Base-by-base conservation (phyloP, 179 eudicot species). In the Carnegiea gigantea region DNA sequence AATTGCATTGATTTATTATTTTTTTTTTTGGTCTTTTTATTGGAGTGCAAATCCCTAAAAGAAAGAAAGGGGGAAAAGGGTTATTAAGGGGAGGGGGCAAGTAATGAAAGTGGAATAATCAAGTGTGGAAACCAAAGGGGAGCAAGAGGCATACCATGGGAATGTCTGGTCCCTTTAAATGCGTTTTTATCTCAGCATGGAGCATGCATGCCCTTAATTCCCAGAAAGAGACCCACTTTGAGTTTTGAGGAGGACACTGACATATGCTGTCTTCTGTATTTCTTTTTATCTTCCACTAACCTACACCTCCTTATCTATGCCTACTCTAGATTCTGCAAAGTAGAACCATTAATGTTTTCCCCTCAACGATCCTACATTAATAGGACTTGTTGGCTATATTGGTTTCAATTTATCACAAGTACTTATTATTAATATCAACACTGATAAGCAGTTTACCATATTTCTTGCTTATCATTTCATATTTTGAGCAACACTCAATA, bases 151-250 rank as follows among this genome's bases (percentile, higher is more conserved):
- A 40, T 90, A 84, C 88, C 88, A 87, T 87, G 91, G 85, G 90
- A 90, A 90, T 90, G 92, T 88, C 15, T 87, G 87, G 90, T 85
- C 86, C 82, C 80, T 77, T 77, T 40, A 21, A 78, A 44, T 33
- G 36, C 26, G 14, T 48, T 48, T 77, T 7, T 40, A 76, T 77
- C 20, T 77, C 51, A 5, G 44, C 44, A 40, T 40, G 44, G 44
- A 40, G 44, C 9, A 7, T 18, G 53, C 53, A 48, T 48, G 53
- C 53, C 53, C 53, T 48, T 48, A 9, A 48, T 48, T 48, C 3
- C 53, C 53, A 48, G 53, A 48, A 11, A 13, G 53, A 48, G 53
- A 48, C 53, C 53, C 53, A 11, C 53, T 48, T 48, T 11, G 53
- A 48, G 53, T 48, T 48, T 11, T 48, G 53, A 48, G 53, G 3